Evolutionary conservation across 2,329 filamentous ascomycete genomes (phyloP).

Genomic region (Diaporthe sp.): DNA sequence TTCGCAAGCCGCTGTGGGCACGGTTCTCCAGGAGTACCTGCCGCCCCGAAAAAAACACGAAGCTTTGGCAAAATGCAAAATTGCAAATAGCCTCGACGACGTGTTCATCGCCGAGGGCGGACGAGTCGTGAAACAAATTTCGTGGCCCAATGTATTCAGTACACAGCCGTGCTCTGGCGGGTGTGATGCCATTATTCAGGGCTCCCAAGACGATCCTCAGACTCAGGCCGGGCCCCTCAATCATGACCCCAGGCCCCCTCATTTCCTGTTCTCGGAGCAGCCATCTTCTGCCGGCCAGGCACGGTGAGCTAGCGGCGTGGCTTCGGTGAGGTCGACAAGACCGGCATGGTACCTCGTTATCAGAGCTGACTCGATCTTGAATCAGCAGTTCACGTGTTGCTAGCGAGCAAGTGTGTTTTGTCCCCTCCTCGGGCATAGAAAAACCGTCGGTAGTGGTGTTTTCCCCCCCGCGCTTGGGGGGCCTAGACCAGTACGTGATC

Average conservation of each 20-base stretch:
- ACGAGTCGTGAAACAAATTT: slow-evolving; percentile 20
- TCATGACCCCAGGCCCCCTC: background rate
- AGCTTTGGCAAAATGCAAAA: slow-evolving; percentile 8
- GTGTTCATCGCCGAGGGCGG: slow-evolving; percentile 11
- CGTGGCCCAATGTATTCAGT: background rate
- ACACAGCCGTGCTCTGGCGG: background rate
- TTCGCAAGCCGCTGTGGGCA: slow-evolving; percentile 9
- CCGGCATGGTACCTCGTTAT: slow-evolving; percentile 18
- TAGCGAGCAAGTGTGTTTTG: background rate
- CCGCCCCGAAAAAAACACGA: background rate
- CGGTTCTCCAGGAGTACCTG: background rate
- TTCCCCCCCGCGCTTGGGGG: background rate
- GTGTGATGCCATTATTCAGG: slow-evolving; percentile 6
- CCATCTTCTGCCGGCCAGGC: background rate
- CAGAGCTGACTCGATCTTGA: slow-evolving; percentile 17
- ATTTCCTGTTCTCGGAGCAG: slow-evolving; percentile 21
- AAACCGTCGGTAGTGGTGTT: background rate
- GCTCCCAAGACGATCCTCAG: slow-evolving; percentile 7
- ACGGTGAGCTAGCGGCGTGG: slow-evolving; percentile 26
- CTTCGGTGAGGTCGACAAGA: slow-evolving; percentile 30
- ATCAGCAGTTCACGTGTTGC: slow-evolving; percentile 1
- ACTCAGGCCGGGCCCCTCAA: slow-evolving; percentile 11
- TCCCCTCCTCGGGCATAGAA: background rate
- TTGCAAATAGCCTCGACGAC: slow-evolving; percentile 25
- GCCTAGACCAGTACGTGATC: slow-evolving; percentile 34